These are phyloP conservation scores for Annulohypoxylon stygium DNA, from an alignment of 495 filamentous ascomycete genomes.

Conservation along the genomic window DNA sequence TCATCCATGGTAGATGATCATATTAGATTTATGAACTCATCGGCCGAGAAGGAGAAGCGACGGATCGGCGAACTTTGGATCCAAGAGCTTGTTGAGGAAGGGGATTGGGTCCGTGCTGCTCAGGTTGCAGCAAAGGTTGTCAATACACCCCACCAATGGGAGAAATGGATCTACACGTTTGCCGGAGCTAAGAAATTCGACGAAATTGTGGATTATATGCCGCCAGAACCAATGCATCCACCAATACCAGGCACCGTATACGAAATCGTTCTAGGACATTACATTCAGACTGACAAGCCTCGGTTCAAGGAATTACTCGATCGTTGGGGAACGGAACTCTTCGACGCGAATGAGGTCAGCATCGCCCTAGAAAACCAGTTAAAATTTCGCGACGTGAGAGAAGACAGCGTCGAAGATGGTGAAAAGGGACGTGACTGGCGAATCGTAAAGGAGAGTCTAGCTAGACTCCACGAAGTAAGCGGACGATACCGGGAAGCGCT, in stretches of 20 bases:
- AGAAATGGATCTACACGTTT: conserved; percentile 94
- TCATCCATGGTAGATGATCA: conserved; percentile 71
- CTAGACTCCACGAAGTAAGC: conserved; percentile 82
- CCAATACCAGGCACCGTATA: conserved; percentile 86
- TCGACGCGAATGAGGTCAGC: conserved; percentile 77
- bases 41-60: conserved; percentile 89
- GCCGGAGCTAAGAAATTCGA: conserved; percentile 85
- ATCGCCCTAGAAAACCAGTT: conserved; percentile 80
- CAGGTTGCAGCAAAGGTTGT: conserved; percentile 84
- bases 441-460: conserved; percentile 83
- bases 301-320: conserved; percentile 84
- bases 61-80: conserved; percentile 94
- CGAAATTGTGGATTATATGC: conserved; percentile 88
- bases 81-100: conserved; percentile 78
- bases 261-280: conserved; percentile 87
- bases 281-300: conserved; percentile 76
- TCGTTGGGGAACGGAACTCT: conserved; percentile 86
- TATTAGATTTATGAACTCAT: conserved; percentile 61
- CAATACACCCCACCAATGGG: conserved; percentile 83
- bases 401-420: conserved; percentile 76
- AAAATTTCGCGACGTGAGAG: conserved; percentile 72
- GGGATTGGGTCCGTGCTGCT: conserved; percentile 83
- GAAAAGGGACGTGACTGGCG: conserved; percentile 82
- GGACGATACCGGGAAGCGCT: conserved; percentile 86
- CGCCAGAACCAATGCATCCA: conserved; percentile 77